These are phyloP conservation scores for Tylopilus subfusipes DNA, from an alignment of 768 basidiomycete species.

Conservation along the genomic window DNA sequence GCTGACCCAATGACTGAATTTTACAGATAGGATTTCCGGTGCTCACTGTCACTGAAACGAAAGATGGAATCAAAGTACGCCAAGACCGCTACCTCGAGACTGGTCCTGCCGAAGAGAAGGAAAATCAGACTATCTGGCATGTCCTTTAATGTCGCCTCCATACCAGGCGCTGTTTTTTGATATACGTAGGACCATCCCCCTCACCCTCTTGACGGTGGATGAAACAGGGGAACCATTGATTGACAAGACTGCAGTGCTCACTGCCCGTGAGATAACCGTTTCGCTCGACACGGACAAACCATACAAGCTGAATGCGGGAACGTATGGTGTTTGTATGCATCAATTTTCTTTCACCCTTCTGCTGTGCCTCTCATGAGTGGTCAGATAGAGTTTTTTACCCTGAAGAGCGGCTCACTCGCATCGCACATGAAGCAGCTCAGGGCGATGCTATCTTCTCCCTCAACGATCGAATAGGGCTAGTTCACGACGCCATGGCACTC, in stretches of 20 bases:
- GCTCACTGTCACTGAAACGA: conserved; percentile 75
- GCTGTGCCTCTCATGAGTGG: neutral
- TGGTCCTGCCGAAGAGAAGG: conserved; percentile 71
- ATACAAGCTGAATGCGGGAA: conserved; percentile 91
- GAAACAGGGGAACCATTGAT: conserved; percentile 53
- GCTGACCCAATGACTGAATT: neutral
- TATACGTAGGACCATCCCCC: conserved; percentile 67
- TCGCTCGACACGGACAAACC: conserved; percentile 68
- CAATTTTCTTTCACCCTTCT: conserved; percentile 9
- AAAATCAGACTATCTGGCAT: conserved; percentile 87
- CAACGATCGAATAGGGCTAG: conserved; percentile 86
- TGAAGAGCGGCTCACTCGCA: conserved; percentile 69
- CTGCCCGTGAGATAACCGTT: conserved; percentile 64
- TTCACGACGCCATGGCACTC: conserved; percentile 78
- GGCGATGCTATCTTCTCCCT: conserved; percentile 62
- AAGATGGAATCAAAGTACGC: conserved; percentile 67
- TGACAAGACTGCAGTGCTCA: conserved; percentile 62
- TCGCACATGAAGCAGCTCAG: conserved; percentile 78
- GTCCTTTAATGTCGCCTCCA: neutral
- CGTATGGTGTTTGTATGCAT: conserved; percentile 79
- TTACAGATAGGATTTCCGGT: conserved; percentile 80
- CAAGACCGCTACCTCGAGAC: conserved; percentile 93
- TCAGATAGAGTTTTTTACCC: conserved; percentile 85
- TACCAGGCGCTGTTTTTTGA: neutral
- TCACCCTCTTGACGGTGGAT: conserved; percentile 66